Evolutionary conservation across 129 eudicot species (phyloP).

Genomic region (Flaveria trinervia): DNA sequence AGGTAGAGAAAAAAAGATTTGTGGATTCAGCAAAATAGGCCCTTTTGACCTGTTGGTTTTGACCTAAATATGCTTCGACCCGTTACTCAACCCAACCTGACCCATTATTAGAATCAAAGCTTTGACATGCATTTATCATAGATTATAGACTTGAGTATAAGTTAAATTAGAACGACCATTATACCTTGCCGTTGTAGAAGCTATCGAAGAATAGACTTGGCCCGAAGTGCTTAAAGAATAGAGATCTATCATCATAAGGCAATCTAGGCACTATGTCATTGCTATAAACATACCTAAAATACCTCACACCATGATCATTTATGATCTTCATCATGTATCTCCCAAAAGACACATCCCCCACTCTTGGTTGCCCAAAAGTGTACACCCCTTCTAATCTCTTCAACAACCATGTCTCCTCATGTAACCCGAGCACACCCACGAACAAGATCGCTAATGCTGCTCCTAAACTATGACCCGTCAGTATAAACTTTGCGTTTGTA

Average conservation of each 20-base stretch:
- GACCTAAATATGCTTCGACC: neutral
- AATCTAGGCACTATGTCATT: conserved; percentile 77
- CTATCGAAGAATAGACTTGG: conserved; percentile 57
- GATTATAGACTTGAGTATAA: neutral
- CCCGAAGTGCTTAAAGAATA: conserved; percentile 82
- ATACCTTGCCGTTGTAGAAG: conserved; percentile 71
- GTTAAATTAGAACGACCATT: neutral
- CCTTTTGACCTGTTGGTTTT: neutral
- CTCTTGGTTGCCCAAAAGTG: conserved; percentile 92
- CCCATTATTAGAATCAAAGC: neutral
- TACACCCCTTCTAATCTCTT: conserved; percentile 72
- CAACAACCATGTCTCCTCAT: conserved; percentile 59
- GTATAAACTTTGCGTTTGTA: conserved; percentile 48
- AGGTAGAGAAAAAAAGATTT: neutral
- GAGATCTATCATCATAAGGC: conserved; percentile 64
- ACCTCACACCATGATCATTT: conserved; percentile 42
- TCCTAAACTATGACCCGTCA: conserved; percentile 86
- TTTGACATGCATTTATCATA: neutral
- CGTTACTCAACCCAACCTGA: neutral
- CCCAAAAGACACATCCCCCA: conserved; percentile 75
- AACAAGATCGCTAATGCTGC: conserved; percentile 76
- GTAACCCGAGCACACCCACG: conserved; percentile 52
- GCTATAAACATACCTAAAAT: conserved; percentile 65
- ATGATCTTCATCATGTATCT: conserved; percentile 54
- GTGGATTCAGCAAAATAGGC: neutral